Base-by-base conservation (phyloP, 139 green algal genomes). In the Trebouxia sp. region DNA sequence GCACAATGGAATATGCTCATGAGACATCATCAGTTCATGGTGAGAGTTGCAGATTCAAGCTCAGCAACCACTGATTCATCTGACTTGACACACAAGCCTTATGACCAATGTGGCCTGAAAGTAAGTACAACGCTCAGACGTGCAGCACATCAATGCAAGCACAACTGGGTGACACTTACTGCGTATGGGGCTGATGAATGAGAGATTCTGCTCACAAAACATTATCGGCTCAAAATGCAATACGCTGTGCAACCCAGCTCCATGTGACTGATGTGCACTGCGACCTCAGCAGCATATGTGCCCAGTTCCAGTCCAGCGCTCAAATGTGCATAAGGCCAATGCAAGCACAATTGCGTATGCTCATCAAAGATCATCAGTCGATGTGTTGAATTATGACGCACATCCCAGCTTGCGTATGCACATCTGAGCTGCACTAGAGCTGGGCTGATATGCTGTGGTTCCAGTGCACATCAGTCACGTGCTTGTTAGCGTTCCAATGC, bases 391-490 rank as follows among this genome's bases (percentile, higher is more conserved):
- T n/a, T 9, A 66, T 38, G 55, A 26, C 38, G 26, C 55, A 38
- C 26, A 66, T 24, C 47, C 47, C 47, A 53, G 47, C 47, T 53
- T 17, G 6, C 38, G 53, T 65, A 22, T 65, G 53, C 53, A 65
- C 5, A 65, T 65, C 53, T 65, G 53, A 65, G 53, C 53, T 65
- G 53, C 30, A 65, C 53, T 65, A 65, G 53, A 65, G 30, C 30
- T 65, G 53, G 53, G 53, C 53, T 65, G 20, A 65, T 65, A 65
- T 65, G 53, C 53, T 65, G 53, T 65, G 30, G 53, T 65, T 65
- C 53, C 53, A 65, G 53, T 32, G 53, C 53, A 65, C 47, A 53
- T 53, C 14, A 53, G 47, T 53, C 47, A 53, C 47, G 20, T 26
- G 47, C 15, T 53, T 53, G 15, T 14, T 53, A 53, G 15, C 47